Percentiles rank a stretch among this genome's conserved stretches.
Conservation (phyloP, 192 early-diverging fungal genomes). For the Backusella sp. region DNA sequence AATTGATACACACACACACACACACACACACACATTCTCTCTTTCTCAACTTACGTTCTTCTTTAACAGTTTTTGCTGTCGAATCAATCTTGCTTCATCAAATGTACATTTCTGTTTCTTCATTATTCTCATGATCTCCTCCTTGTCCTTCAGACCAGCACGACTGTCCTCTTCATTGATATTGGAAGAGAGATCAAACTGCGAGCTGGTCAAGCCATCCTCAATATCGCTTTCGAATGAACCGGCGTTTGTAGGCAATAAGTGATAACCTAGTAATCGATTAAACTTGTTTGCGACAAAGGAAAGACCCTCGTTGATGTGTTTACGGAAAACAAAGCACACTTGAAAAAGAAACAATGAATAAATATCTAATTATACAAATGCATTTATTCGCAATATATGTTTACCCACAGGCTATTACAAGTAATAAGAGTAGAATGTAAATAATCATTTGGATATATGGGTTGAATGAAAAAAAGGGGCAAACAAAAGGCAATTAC, state of each 20-base stretch:
- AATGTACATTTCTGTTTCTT: constrained; percentile 48
- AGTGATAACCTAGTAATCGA: constrained; percentile 41
- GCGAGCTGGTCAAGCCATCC: constrained; percentile 52
- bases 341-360: background rate
- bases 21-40: background rate
- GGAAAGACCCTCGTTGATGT: background rate
- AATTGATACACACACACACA: background rate
- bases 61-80: constrained; percentile 52
- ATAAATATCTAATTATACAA: background rate
- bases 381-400: background rate
- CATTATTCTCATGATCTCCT: constrained; percentile 57
- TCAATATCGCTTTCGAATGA: constrained; percentile 58
- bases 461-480: background rate
- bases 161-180: constrained; percentile 46
- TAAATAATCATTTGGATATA: background rate
- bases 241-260: constrained; percentile 44
- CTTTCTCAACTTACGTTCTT: constrained; percentile 36
- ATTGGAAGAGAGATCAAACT: constrained; percentile 50
- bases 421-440: background rate
- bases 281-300: constrained; percentile 25
- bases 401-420: constrained; percentile 8
- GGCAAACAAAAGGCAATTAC: background rate
- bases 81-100: constrained; percentile 58
- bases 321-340: constrained; percentile 13
- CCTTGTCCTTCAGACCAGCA: constrained; percentile 51